A percentile compares a stretch with the other conserved stretches of the same genome.
Conservation (phyloP, 805 yeast genomes). For the Kuraishia hungarica region DNA sequence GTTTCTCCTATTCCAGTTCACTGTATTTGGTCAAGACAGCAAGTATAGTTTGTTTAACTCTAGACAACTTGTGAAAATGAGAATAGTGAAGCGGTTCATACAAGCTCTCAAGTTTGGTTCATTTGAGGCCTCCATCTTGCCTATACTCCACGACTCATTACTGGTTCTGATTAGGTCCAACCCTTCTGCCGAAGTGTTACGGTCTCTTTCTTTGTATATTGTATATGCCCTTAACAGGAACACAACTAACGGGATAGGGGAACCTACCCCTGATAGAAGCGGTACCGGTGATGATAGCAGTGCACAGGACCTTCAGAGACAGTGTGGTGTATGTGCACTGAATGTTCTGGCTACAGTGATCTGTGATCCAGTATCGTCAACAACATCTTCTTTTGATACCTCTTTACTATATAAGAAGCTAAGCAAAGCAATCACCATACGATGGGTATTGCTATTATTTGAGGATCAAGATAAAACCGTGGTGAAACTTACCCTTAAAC, state of each 20-base stretch:
- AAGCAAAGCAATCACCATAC: constrained; percentile 49
- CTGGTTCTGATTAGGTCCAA: constrained; percentile 33
- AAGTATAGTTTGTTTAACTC: constrained; percentile 42
- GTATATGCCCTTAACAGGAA: constrained; percentile 32
- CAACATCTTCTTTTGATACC: constrained; percentile 6
- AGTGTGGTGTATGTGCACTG: constrained; percentile 25
- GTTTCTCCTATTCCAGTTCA: constrained; percentile 49
- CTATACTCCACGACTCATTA: constrained; percentile 30
- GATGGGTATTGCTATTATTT: constrained; percentile 54
- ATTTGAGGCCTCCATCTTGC: constrained; percentile 27
- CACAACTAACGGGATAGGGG: not conserved
- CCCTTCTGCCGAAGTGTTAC: constrained; percentile 45
- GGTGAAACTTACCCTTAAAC: constrained; percentile 26
- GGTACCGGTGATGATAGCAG: not conserved
- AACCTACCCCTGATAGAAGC: too few relatives aligned
- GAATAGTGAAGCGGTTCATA: constrained; percentile 31
- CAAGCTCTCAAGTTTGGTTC: constrained; percentile 38
- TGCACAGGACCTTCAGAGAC: constrained; percentile 10
- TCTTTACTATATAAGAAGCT: constrained; percentile 27
- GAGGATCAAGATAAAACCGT: constrained; percentile 29
- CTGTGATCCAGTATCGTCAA: constrained; percentile 22
- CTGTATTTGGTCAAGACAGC: constrained; percentile 45
- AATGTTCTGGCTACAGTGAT: constrained; percentile 31
- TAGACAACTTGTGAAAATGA: constrained; percentile 43
- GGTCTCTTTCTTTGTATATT: constrained; percentile 41